Evolutionary conservation across 768 basidiomycete species (phyloP).

Genomic region (Naematelia aurantialba): DNA sequence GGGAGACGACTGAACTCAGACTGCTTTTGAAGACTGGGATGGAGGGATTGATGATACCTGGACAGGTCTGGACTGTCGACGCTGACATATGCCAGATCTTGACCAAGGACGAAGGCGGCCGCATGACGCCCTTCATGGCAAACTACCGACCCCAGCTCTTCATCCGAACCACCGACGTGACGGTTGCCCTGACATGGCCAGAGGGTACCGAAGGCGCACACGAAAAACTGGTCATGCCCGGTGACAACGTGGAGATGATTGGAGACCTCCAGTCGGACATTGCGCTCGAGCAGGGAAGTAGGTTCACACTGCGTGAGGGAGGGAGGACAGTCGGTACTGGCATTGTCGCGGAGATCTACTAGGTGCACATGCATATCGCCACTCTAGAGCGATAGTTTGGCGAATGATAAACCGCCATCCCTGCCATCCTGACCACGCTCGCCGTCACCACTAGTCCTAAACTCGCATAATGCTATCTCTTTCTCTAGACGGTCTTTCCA

Average conservation of each 20-base stretch:
- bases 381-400: constrained; percentile 8
- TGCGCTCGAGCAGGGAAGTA: constrained; percentile 80
- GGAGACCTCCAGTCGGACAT: constrained; percentile 78
- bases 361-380: constrained; percentile 30
- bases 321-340: constrained; percentile 95
- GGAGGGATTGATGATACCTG: too few relatives aligned
- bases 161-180: constrained; percentile 92
- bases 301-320: constrained; percentile 92
- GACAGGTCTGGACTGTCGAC: too few relatives aligned
- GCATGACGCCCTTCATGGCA: constrained; percentile 68
- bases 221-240: constrained; percentile 97
- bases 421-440: not conserved
- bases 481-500: constrained; percentile 24
- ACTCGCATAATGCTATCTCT: constrained; percentile 29
- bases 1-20: too few relatives aligned
- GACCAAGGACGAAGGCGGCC: constrained; percentile 74
- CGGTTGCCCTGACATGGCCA: constrained; percentile 78
- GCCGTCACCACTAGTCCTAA: too few relatives aligned
- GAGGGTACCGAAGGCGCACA: constrained; percentile 72
- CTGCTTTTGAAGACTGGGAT: too few relatives aligned
- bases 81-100: constrained; percentile 60
- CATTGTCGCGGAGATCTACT: constrained; percentile 78
- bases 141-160: constrained; percentile 95
- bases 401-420: not conserved
- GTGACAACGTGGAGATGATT: constrained; percentile 92